These are phyloP conservation scores for Aaosphaeria arxii DNA, from an alignment of 2,329 filamentous ascomycete species.

Conservation along the genomic window DNA sequence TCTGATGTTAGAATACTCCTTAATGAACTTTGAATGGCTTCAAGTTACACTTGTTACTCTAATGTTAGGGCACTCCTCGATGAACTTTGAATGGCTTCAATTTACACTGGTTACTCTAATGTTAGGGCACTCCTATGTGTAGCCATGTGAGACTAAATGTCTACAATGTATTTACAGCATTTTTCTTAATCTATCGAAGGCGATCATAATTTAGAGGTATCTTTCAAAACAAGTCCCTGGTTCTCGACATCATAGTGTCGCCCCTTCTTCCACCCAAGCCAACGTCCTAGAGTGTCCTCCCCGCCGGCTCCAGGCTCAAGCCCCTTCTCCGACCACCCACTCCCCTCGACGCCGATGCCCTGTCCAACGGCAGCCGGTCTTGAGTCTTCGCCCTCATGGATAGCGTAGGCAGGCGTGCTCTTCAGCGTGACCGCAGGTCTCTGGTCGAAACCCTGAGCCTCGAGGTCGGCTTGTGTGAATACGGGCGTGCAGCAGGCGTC, in stretches of 20 bases:
- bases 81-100: no score
- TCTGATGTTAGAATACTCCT: no score
- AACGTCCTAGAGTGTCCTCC: slow-evolving; percentile 63
- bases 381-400: slow-evolving; percentile 48
- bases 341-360: slow-evolving; percentile 62
- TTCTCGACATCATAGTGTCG: slow-evolving; percentile 62
- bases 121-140: no score
- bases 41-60: no score
- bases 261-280: slow-evolving; percentile 76
- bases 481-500: slow-evolving; percentile 94
- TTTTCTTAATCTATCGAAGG: neutral
- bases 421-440: slow-evolving; percentile 67
- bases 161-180: no score
- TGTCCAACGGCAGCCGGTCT: slow-evolving; percentile 54
- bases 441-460: slow-evolving; percentile 64
- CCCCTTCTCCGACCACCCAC: slow-evolving; percentile 61
- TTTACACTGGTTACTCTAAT: no score
- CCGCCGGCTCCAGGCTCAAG: slow-evolving; percentile 70
- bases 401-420: slow-evolving; percentile 65
- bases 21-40: no score
- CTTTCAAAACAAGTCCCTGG: neutral
- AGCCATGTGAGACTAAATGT: no score
- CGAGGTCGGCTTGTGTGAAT: slow-evolving; percentile 69
- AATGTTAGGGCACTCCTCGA: no score
- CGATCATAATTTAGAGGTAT: neutral